Base-by-base conservation (phyloP, 2,329 filamentous ascomycete genomes). In the Graphilbum fragrans region DNA sequence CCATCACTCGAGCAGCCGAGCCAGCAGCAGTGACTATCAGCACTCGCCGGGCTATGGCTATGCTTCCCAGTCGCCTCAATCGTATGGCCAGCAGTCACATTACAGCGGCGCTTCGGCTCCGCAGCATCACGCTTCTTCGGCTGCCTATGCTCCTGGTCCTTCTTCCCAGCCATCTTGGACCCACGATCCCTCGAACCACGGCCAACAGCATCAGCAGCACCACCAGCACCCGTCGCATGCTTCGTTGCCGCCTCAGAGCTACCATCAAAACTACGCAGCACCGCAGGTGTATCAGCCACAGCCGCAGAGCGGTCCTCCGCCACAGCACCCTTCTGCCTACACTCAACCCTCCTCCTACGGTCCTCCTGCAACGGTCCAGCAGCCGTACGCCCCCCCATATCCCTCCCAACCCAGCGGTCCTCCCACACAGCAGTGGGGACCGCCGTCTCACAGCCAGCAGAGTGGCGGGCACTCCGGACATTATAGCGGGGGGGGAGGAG, bases 191-290 rank as follows among this genome's bases (percentile, higher is more conserved):
- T 55, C 52, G 4, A 29, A 32, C 6, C 59, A 53, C 35, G 48
- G 48, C 23, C 55, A 60, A 42, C 43, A 17, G 2, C 44, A 43
- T 10, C 41, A 35, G n/a, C 37, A 54, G 8, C 56, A 60, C 25
- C 61, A 62, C 40, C 60, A 63, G 47, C 70, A 72, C 50, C 58
- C 61, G n/a, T 31, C 29, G 12, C 35, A 63, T 65, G 33, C 58
- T 77, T 27, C 64, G 10, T 12, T 19, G 32, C 32, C 32, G 32
- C 32, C 69, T 25, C 62, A 67, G 45, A 72, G 71, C 50, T 77
- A 77, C 50, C 73, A 76, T 48, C 71, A 71, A 27, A 74, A 72
- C 55, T 78, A 75, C 52, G 66, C 72, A n/a, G n/a, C n/a, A 32
- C 67, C 69, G 33, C 75, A 77, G 50, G 56, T 63, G 9, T 78